These are phyloP conservation scores for Nothophytophthora sp. DNA, from an alignment of 352 stramenopile species.

Conservation along the genomic window DNA sequence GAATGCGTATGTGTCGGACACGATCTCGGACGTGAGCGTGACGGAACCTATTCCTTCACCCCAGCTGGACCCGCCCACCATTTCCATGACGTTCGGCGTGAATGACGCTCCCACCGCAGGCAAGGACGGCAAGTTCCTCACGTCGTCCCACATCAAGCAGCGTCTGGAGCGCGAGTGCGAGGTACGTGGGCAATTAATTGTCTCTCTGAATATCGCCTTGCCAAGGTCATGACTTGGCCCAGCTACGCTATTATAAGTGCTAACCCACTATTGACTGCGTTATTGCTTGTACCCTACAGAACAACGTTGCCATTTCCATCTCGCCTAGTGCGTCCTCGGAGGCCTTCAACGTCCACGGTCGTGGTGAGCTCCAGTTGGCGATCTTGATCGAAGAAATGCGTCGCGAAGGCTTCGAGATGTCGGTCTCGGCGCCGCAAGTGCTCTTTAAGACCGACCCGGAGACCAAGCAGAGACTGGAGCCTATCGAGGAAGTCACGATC, in stretches of 20 bases:
- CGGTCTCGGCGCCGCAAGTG: constrained; percentile 96
- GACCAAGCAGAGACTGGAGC: constrained; percentile 87
- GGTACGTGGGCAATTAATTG: constrained; percentile 24
- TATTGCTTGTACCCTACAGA: constrained; percentile 50
- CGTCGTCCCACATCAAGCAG: constrained; percentile 94
- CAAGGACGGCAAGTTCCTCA: constrained; percentile 98
- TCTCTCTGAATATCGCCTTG: too few relatives aligned
- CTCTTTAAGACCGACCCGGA: constrained; percentile 90
- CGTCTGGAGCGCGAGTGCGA: constrained; percentile 94
- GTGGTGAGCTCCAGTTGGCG: constrained; percentile 97
- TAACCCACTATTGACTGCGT: too few relatives aligned
- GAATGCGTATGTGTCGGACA: constrained; percentile 90
- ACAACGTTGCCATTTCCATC: constrained; percentile 98
- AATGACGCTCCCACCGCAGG: constrained; percentile 97
- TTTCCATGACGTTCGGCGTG: constrained; percentile 98
- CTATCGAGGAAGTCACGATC: constrained; percentile 94
- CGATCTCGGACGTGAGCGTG: constrained; percentile 76
- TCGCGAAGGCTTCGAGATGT: constrained; percentile 98
- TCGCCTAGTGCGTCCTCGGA: constrained; percentile 87
- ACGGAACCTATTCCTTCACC: constrained; percentile 91
- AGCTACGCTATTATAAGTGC: too few relatives aligned
- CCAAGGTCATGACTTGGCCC: too few relatives aligned
- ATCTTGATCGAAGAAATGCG: constrained; percentile 99
- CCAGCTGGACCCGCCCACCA: constrained; percentile 95
- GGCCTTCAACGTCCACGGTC: constrained; percentile 95